These are phyloP conservation scores for Aurantiochytrium sp. DNA, from an alignment of 108 stramenopile genomes.

Conservation along the genomic window DNA sequence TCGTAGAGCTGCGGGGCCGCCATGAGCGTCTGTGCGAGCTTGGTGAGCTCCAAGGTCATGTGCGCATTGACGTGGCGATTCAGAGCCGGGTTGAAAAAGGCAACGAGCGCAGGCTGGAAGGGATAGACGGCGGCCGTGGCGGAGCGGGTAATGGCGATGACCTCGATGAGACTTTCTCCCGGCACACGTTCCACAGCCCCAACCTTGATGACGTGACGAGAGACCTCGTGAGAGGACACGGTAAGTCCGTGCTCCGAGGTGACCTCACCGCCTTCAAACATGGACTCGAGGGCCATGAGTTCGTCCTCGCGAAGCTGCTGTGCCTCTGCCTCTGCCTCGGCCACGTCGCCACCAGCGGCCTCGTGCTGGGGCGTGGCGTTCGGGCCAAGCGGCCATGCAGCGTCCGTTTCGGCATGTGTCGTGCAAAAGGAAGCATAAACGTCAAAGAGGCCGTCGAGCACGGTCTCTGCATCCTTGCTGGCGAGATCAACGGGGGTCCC, in stretches of 20 bases:
- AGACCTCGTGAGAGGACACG: background rate
- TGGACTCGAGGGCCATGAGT: background rate
- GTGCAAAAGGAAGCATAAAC: background rate
- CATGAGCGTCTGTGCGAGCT: background rate
- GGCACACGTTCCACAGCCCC: background rate
- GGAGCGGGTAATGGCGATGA: background rate
- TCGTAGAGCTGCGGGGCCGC: background rate
- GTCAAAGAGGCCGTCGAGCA: background rate
- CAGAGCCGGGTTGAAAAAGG: background rate
- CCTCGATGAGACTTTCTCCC: background rate
- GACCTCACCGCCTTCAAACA: background rate
- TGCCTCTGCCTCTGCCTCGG: background rate
- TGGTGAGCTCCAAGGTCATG: background rate
- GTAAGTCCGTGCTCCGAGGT: background rate
- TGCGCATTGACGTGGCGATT: conserved; percentile 1
- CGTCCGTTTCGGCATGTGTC: background rate
- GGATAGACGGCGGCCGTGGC: background rate
- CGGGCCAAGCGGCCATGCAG: background rate
- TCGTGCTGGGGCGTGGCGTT: background rate
- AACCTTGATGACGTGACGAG: background rate
- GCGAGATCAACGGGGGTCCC: background rate
- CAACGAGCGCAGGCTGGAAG: background rate
- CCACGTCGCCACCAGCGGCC: background rate
- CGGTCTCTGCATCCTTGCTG: background rate
- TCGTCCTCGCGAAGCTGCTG: conserved; percentile 12